Evolutionary conservation across 2,329 filamentous ascomycete genomes (phyloP), one percentile per base, ranked within the genome.

Genomic region (Fonsecaea pugnacius): DNA sequence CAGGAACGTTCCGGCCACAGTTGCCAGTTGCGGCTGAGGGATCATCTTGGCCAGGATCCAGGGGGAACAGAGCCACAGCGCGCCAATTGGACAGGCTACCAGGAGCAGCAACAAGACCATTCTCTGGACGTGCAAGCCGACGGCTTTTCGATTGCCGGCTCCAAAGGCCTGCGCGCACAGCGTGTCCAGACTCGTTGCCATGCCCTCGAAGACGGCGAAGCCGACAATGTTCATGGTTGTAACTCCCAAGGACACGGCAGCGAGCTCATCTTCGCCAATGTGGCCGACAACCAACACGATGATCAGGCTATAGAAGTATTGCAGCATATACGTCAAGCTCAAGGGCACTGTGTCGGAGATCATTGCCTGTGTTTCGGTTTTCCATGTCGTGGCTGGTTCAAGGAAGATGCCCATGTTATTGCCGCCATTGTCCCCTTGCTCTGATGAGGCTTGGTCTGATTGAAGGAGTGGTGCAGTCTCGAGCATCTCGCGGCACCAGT

Each of bases 141-240:
- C 91, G 5, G 95, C 85, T 66, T 91, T 88, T 72, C 89, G 91
- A 72, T 89, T 89, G 0, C 91, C 91, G 0, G 89, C 91, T 3
- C 91, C 91, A 72, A 92, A 96, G 0, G 91, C 91, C 76, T 96
- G 91, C 0, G 91, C 85, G 75, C 91, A 95, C 1, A 96, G 84
- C 0, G 91, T 95, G 75, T 95, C 91, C 21, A 96, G 82, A 66
- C 87, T 89, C 6, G 91, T 95, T 0, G 91, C 88, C 8, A 95
- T 82, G 21, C 91, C 89, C 72, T 90, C 87, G 71, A 89, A 86
- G 16, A 88, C 84, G 0, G 88, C 87, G 68, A 88, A 85, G 67
- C 87, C 89, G 32, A 83, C 87, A 69, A 91, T 90, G 66, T 86
- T 89, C 35, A 86, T 85, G 2, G 88, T 89, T 87, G 91, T 90